Conservation (phyloP, 2,329 filamentous ascomycete species). For the Pyricularia sp. region DNA sequence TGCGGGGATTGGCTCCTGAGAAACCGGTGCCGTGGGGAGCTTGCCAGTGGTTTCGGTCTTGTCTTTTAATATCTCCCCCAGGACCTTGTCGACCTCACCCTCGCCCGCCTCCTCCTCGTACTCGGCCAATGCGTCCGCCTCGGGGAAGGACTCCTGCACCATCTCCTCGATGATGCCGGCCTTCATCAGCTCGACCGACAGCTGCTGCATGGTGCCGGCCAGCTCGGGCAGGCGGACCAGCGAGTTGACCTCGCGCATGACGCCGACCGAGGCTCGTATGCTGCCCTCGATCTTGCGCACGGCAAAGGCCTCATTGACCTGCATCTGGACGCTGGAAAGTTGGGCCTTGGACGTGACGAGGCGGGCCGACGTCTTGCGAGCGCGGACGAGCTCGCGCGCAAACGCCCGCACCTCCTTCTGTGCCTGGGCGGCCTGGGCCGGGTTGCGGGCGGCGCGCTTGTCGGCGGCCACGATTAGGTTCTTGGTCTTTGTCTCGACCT, state of each 20-base stretch:
- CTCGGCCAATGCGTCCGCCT: slow-evolving; percentile 53
- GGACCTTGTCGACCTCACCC: slow-evolving; percentile 81
- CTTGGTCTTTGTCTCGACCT: slow-evolving; percentile 75
- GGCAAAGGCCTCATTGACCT: slow-evolving; percentile 93
- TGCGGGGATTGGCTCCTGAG: slow-evolving; percentile 35
- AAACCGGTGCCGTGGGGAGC: slow-evolving; percentile 43
- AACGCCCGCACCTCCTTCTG: slow-evolving; percentile 77
- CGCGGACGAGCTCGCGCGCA: slow-evolving; percentile 75
- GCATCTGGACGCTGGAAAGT: slow-evolving; percentile 88
- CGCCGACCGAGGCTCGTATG: slow-evolving; percentile 74
- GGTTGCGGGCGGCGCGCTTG: slow-evolving; percentile 70
- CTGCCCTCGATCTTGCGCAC: slow-evolving; percentile 93
- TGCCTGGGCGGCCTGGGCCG: slow-evolving; percentile 69
- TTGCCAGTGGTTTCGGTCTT: slow-evolving; percentile 57
- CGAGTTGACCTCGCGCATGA: slow-evolving; percentile 95
- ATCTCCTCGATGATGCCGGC: slow-evolving; percentile 98
- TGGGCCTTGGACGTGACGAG: slow-evolving; percentile 85
- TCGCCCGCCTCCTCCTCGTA: slow-evolving; percentile 69
- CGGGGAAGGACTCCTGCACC: slow-evolving; percentile 78
- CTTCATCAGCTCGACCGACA: slow-evolving; percentile 81
- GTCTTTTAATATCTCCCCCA: slow-evolving; percentile 84
- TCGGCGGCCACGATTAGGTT: slow-evolving; percentile 76
- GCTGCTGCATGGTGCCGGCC: slow-evolving; percentile 78
- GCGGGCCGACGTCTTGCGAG: slow-evolving; percentile 65
- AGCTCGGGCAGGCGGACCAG: slow-evolving; percentile 79